These are phyloP conservation scores for Cercospora beticola DNA, from an alignment of 2,329 filamentous ascomycete species.

Conservation along the genomic window DNA sequence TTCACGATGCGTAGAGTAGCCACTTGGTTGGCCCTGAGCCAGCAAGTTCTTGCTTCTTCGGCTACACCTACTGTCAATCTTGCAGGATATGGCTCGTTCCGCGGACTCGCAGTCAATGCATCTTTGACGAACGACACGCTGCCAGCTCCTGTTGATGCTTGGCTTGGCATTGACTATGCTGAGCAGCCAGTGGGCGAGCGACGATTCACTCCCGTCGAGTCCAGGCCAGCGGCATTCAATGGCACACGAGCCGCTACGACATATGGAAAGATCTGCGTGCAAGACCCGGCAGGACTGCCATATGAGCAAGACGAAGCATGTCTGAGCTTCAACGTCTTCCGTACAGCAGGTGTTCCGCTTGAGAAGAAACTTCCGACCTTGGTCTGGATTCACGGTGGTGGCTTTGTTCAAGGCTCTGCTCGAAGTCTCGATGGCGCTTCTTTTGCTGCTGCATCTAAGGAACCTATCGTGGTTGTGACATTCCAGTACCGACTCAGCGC, in stretches of 20 bases:
- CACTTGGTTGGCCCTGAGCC: conserved; percentile 33
- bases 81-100: conserved; percentile 20
- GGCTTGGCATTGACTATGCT: conserved; percentile 44
- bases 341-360: conserved; percentile 36
- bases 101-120: conserved; percentile 21
- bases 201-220: conserved; percentile 49
- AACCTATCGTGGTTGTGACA: conserved; percentile 56
- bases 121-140: conserved; percentile 19
- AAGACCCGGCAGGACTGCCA: conserved; percentile 11
- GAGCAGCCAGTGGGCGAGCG: conserved; percentile 50
- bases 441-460: conserved; percentile 55
- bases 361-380: conserved; percentile 52
- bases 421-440: conserved; percentile 62
- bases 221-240: conserved; percentile 31
- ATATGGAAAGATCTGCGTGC: conserved; percentile 25
- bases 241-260: conserved; percentile 12
- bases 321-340: conserved; percentile 59
- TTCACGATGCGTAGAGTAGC: conserved; percentile 12
- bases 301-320: conserved; percentile 52
- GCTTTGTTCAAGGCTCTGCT: conserved; percentile 48
- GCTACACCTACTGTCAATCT: conserved; percentile 16
- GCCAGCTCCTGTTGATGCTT: conserved; percentile 30
- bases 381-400: conserved; percentile 63
- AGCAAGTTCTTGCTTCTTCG: conserved; percentile 15
- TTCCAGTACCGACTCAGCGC: conserved; percentile 64